phyloP scores from a whole-genome alignment of 2,329 filamentous ascomycete genomes.

The Fusarium clavum region DNA sequence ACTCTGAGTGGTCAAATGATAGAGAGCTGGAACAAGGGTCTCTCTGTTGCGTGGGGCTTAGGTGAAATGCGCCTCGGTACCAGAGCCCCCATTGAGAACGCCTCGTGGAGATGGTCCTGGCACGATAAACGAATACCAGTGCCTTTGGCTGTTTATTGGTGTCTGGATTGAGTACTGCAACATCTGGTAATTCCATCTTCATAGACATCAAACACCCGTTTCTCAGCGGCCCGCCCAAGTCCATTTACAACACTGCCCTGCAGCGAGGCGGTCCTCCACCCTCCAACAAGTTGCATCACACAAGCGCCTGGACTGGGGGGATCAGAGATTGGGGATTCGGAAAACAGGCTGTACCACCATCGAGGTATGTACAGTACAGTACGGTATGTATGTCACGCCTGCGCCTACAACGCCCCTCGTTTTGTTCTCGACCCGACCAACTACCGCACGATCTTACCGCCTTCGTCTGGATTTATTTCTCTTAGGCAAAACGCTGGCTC shows the following conservation, averaged over 20 bases:
- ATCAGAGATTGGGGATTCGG: slow-evolving; percentile 16
- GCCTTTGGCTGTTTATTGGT: neutral
- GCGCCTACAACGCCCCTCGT: slow-evolving; percentile 36
- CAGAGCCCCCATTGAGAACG: slow-evolving; percentile 44
- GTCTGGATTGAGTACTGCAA: slow-evolving; percentile 9
- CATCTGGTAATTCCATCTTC: slow-evolving; percentile 11
- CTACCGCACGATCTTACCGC: slow-evolving; percentile 39
- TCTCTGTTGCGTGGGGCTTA: slow-evolving; percentile 40
- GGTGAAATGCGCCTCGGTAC: slow-evolving; percentile 45
- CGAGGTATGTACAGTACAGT: slow-evolving; percentile 8
- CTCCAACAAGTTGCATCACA: slow-evolving; percentile 28
- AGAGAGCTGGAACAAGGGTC: slow-evolving; percentile 41
- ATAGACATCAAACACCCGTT: slow-evolving; percentile 32
- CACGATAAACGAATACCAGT: slow-evolving; percentile 33
- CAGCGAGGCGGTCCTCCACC: slow-evolving; percentile 16
- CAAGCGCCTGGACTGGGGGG: slow-evolving; percentile 38
- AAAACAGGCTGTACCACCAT: slow-evolving; percentile 16
- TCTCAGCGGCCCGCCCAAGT: slow-evolving; percentile 18
- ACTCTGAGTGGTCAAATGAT: slow-evolving; percentile 36
- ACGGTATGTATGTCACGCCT: slow-evolving; percentile 43
- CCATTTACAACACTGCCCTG: slow-evolving; percentile 21
- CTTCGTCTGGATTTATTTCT: slow-evolving; percentile 35
- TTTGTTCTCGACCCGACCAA: slow-evolving; percentile 34
- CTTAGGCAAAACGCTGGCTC: slow-evolving; percentile 34
- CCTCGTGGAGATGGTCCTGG: slow-evolving; percentile 33